Evolutionary conservation across 805 yeast species (phyloP), one percentile per base, ranked within the genome.

Genomic region (Komagataella kurtzmanii): DNA sequence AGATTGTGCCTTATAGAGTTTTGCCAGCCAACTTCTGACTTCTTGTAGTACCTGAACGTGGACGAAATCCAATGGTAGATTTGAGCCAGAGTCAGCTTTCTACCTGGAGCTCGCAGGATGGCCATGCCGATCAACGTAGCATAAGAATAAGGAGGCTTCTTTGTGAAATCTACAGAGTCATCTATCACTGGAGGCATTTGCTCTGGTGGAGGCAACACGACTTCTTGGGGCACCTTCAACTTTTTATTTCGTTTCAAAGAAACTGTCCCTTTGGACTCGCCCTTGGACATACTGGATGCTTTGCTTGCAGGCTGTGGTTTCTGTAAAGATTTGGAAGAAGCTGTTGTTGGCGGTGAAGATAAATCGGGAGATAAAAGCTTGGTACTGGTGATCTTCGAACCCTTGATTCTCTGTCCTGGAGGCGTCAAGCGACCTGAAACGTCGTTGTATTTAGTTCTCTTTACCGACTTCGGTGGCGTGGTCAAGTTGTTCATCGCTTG

Each of bases 91-190:
- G 95, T 85, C 45, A 89, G 73, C 55, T 83, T 83, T 48, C 84
- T 75, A 14, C 72, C 75, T 1, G 83, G 81, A n/a, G 95, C 81
- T 54, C 93, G 79, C 56, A 91, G 70, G 49, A 91, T 86, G 1
- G 98, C 91, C 84, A 91, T 83, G 1, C 96, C 97, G 56, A 91
- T 91, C 54, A 91, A 74, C 50, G 89, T 83, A 3, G 99, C 99
- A 63, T 91, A 91, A 5, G 97, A 88, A 65, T 82, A 90, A 0
- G 96, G 96, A 1, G 99, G 99, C 65, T 93, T 91, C 50, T 68
- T 74, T 23, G 54, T 52, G 46, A 47, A 49, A 2, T 58, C 57
- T 19, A 50, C 54, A 23, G 80, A 77, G 7, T 82, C 79, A 57
- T 82, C 81, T 24, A 58, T 55, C 8, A 75, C 61, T 7, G 60